These are phyloP conservation scores for Lagenaria siceraria DNA, from an alignment of 306 rosid species.

Conservation along the genomic window DNA sequence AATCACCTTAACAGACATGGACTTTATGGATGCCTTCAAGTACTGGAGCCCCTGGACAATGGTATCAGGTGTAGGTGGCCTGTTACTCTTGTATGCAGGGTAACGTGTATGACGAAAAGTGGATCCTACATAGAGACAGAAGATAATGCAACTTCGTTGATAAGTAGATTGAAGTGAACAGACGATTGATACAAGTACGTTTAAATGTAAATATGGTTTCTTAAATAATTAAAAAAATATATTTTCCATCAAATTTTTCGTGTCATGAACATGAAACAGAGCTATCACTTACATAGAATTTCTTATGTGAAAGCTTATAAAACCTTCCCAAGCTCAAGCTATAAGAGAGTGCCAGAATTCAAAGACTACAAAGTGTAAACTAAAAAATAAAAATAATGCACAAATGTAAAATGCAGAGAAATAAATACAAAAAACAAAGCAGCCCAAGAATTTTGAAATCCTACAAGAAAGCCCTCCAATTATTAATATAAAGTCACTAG, in stretches of 20 bases:
- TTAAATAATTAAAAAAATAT: background rate
- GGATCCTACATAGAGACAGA: slow-evolving; percentile 42
- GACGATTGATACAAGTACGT: background rate
- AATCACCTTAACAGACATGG: slow-evolving; percentile 81
- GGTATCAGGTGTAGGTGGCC: slow-evolving; percentile 96
- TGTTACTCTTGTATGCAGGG: slow-evolving; percentile 87
- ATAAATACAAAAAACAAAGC: no score
- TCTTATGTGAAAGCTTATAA: background rate
- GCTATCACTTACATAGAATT: background rate
- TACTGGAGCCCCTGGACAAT: slow-evolving; percentile 94
- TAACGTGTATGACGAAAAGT: slow-evolving; percentile 81
- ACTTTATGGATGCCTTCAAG: slow-evolving; percentile 87
- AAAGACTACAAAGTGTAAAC: background rate
- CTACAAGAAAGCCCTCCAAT: no score
- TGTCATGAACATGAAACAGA: background rate
- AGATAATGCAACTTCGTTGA: background rate
- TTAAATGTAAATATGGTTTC: background rate
- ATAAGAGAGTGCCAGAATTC: background rate
- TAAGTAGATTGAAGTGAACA: background rate
- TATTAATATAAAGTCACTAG: no score
- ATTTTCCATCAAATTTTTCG: background rate
- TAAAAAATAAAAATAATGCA: background rate
- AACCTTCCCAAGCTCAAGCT: background rate
- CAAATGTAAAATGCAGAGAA: no score
- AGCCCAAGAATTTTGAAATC: no score